Percentiles rank a stretch among this genome's conserved stretches.
These are phyloP conservation scores for Citrus medica DNA, from an alignment of 345 rosid genomes.

Conservation along the genomic window DNA sequence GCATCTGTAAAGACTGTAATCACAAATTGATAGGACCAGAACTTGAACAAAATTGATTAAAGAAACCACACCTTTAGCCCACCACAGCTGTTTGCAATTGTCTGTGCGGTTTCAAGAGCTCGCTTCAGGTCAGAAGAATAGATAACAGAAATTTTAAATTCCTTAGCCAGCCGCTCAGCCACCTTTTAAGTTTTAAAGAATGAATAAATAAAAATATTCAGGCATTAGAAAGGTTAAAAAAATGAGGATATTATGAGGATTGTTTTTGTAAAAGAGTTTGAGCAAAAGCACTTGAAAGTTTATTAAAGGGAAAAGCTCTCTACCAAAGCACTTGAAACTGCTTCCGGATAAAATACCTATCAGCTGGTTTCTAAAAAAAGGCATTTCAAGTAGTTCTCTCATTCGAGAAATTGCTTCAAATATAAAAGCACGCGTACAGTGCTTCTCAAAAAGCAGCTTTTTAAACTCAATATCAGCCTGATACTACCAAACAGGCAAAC, in stretches of 20 bases:
- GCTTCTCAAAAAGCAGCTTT: neutral
- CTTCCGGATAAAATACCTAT: neutral
- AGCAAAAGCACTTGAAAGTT: neutral
- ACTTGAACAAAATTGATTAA: neutral
- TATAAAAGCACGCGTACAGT: neutral
- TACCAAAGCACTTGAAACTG: neutral
- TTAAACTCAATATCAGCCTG: neutral
- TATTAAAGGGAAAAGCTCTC: neutral
- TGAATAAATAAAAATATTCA: neutral
- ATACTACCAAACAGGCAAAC: neutral
- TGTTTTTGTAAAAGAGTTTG: neutral
- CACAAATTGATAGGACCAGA: neutral
- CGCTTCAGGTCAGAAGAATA: slow-evolving; percentile 89
- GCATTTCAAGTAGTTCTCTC: neutral
- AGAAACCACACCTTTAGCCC: slow-evolving; percentile 44
- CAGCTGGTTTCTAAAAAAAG: neutral
- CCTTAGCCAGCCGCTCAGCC: slow-evolving; percentile 61
- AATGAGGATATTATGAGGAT: neutral
- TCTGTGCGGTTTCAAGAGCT: slow-evolving; percentile 74
- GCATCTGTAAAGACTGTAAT: neutral
- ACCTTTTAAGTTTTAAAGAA: slow-evolving; percentile 34
- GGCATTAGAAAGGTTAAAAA: neutral
- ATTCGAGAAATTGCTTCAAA: neutral
- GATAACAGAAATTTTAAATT: slow-evolving; percentile 51
- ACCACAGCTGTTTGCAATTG: slow-evolving; percentile 62